Evolutionary conservation across 352 stramenopile genomes (phyloP).

Genomic region (Phytophthora ramorum): DNA sequence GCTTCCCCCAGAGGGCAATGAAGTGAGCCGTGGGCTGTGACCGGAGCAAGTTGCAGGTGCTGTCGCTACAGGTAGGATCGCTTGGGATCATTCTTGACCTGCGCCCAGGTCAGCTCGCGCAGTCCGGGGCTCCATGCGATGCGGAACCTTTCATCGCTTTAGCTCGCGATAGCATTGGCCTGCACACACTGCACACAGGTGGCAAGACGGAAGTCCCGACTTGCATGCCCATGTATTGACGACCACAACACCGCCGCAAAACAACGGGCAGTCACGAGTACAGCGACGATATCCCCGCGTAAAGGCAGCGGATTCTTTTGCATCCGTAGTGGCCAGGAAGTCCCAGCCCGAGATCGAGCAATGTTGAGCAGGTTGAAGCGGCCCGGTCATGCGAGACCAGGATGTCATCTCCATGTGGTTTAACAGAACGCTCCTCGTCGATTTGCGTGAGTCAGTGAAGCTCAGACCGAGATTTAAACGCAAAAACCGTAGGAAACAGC

Average conservation of each 20-base stretch:
- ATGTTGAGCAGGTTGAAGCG: conserved; percentile 1
- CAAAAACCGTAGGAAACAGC: too few relatives aligned
- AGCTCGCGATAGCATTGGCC: not conserved
- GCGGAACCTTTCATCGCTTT: conserved; percentile 3
- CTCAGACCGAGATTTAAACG: too few relatives aligned
- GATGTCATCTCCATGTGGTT: conserved; percentile 20
- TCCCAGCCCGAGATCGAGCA: not conserved
- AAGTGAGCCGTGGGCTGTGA: not conserved
- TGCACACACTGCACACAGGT: conserved; percentile 29
- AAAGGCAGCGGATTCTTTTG: conserved; percentile 9
- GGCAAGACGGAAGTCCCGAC: conserved; percentile 18
- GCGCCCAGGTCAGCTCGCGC: conserved; percentile 2
- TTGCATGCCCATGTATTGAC: not conserved
- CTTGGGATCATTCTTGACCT: conserved; percentile 8
- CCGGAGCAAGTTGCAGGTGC: not conserved
- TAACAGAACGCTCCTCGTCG: conserved; percentile 1
- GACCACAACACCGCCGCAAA: not conserved
- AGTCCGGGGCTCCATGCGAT: conserved; percentile 2
- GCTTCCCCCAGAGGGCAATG: not conserved
- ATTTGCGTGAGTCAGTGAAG: conserved; percentile 16
- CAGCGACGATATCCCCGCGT: not conserved
- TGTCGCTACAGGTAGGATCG: conserved; percentile 11
- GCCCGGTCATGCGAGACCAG: conserved; percentile 7
- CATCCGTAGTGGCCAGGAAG: not conserved
- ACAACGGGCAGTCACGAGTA: not conserved